Base-by-base conservation (phyloP, 306 rosid genomes). In the Sophora flavescens region DNA sequence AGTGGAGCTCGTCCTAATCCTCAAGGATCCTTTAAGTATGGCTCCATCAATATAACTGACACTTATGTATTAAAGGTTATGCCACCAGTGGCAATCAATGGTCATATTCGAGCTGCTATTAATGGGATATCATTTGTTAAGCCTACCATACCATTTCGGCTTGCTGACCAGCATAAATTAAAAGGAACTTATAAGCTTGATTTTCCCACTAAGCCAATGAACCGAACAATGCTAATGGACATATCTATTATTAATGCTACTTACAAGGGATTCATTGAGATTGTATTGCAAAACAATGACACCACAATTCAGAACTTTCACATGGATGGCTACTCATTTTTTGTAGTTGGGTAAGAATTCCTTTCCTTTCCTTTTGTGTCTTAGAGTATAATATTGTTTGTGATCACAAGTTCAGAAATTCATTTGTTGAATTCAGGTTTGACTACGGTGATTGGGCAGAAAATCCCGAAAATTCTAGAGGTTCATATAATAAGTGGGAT, bases 1-100 rank as follows among this genome's bases (percentile, higher is more conserved):
- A 94, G 98, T 83, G 98, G 98, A 72, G 97, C 97, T 69, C 96
- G 96, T 17, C 97, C 97, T 50, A 94, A 92, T 84, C 97, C 97
- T 35, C 97, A 94, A 82, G 98, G 98, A 45, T 94, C 97, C 51
- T 94, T 80, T 68, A 96, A 39, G 22, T 94, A 94, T 16, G 98
- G 97, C 74, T 42, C 82, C n/a, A 92, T 92, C 67, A 92, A 90
- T 73, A 70, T 92, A 74, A 94, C 98, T 2, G 95, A 90, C 15
- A 88, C 96, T n/a, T 94, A 86, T 38, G 42, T 92, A 64, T 26
- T 94, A 59, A 84, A 81, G 82, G 84, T 80, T 68, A 75, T 78
- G 5, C 87, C 98, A 0, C 92, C 89, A 2, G 88, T 70, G 75
- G 78, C 60, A 0, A 89, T 92, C 74, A 76, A 84, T 17, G 93